Conservation (phyloP, 148 eudicot species). For the Rheum nobile region DNA sequence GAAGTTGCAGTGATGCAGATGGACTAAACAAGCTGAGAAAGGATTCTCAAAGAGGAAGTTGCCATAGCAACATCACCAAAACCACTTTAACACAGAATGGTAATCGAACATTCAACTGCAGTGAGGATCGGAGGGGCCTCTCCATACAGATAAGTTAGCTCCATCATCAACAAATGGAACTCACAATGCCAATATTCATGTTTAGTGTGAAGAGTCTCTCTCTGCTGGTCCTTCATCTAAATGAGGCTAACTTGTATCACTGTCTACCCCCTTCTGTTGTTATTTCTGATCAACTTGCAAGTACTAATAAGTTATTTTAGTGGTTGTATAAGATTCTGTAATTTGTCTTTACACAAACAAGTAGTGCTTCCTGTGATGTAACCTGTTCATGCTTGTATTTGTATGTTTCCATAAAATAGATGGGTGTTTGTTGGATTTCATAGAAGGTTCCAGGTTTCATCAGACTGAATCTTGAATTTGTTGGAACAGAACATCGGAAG, state of each 20-base stretch:
- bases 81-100: neutral
- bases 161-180: neutral
- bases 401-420: neutral
- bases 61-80: neutral
- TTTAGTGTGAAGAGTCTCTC: neutral
- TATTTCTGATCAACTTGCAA: neutral
- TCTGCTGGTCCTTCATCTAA: neutral
- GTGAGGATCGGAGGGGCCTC: neutral
- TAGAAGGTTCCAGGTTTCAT: neutral
- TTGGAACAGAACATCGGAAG: no score
- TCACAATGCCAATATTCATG: neutral
- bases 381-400: neutral
- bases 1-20: constrained; percentile 1
- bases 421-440: neutral
- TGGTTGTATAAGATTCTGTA: neutral
- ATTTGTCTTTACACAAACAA: neutral
- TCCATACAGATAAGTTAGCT: neutral
- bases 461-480: neutral
- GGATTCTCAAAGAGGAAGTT: neutral
- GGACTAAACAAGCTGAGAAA: neutral
- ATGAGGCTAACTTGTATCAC: neutral
- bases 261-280: neutral
- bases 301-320: neutral
- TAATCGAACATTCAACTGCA: neutral
- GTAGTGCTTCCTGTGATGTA: neutral